Evolutionary conservation across 192 early-diverging fungal species (phyloP), one percentile per base, ranked within the genome.

Genomic region (Coemansia sp.): DNA sequence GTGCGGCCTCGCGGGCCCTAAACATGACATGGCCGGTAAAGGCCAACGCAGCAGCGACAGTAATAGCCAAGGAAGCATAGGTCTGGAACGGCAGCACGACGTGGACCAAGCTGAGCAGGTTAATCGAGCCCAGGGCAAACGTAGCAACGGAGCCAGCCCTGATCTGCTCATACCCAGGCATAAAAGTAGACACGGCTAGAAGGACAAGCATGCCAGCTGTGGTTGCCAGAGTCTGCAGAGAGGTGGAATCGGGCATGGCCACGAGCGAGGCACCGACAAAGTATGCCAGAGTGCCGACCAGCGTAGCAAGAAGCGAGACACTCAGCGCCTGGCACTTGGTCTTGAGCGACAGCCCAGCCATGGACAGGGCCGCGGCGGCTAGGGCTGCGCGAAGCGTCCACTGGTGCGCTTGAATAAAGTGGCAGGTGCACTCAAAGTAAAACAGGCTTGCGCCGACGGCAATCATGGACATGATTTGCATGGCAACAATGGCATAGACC

Each of bases 341-440:
- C 56, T 58, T 58, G 35, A 12, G 35, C 9, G 56, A 58, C 8
- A 58, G 56, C n/a, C 56, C 56, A 1, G 35, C 32, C 56, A 58
- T 58, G n/a, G 56, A 36, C 56, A 58, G n/a, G 7, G 20, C 36
- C 6, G 56, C 56, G 8, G 32, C 35, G 8, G 35, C 31, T 12
- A 58, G 20, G 8, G 56, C n/a, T 8, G 35, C 36, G 56, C 56
- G 56, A 20, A 58, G 56, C 6, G 56, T 35, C 20, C 36, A 19
- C 35, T 58, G 31, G 36, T 58, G 56, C n/a, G n/a, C n/a, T n/a
- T 58, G 20, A 19, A 58, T 37, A 22, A 58, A 58, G 56, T 58
- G 56, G 20, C 56, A 58, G 35, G 56, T 58, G 20, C 56, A 58
- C 56, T 58, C 56, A 58, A 58, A 58, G 35, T 58, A 58, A 29